Base-by-base conservation (phyloP, 495 filamentous ascomycete species). In the Neurospora intermedia region DNA sequence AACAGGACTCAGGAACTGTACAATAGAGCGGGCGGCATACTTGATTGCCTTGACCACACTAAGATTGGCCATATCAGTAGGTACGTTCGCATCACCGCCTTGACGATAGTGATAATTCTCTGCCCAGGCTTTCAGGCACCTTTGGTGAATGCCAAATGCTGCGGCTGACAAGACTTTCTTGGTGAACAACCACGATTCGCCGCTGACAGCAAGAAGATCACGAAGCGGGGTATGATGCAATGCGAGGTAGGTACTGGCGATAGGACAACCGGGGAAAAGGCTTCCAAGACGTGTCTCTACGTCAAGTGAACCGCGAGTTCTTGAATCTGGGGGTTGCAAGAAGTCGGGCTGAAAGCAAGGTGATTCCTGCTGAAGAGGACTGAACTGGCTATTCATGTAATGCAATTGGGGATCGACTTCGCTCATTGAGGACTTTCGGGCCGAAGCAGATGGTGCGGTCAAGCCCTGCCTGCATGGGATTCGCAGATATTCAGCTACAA, bases 151-250 rank as follows among this genome's bases (percentile, higher is more conserved):
- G 59, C 76, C 69, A 73, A 85, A 86, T 13, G 75, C 72, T 27
- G 80, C 76, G 8, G 74, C 76, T 0, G 76, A 76, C 6, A 82
- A 72, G 11, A 87, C 76, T 73, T 87, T 86, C 66, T 82, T 78
- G 13, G 81, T 79, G 72, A 85, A 86, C 43, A 85, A 75, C 84
- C 84, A 87, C 35, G 80, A 84, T 72, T 86, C 82, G 73, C 85
- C 84, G 73, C 79, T 81, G 8, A 85, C 84, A 27, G 84, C 83
- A 40, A 86, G 81, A 18, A 86, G 80, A 73, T 84, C 82, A 59
- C 79, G 81, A 42, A 86, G 82, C 46, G 85, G 85, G 13, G 84
- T 85, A 74, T 84, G 80, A 73, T 85, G 80, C 6, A 86, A 76
- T 13, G 85, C 84, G 38, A 86, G 77, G 72, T 85, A 86, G 1